These are phyloP conservation scores for Fusarium pseudoanthophilum DNA, from an alignment of 2,329 filamentous ascomycete genomes.

Conservation along the genomic window DNA sequence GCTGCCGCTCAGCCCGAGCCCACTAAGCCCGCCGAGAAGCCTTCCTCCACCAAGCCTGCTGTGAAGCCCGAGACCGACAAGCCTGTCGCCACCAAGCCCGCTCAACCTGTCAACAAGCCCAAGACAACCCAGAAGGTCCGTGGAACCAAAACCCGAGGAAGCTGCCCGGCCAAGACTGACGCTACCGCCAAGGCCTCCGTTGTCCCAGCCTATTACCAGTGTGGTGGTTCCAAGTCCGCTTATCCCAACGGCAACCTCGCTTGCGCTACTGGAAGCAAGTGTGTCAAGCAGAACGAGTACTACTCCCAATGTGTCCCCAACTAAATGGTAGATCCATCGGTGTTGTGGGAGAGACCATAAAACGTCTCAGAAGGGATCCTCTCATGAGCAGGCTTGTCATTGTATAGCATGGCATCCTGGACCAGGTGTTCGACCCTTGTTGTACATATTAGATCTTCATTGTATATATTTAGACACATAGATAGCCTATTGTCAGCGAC, in stretches of 20 bases:
- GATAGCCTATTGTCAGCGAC: conserved; percentile 13
- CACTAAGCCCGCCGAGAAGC: conserved; percentile 12
- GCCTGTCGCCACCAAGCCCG: conserved; percentile 3
- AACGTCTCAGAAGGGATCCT: not conserved
- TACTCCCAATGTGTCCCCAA: conserved; percentile 43
- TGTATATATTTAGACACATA: conserved; percentile 37
- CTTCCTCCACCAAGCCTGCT: not conserved
- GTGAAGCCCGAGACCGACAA: conserved; percentile 1
- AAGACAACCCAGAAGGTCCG: conserved; percentile 20
- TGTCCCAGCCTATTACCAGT: conserved; percentile 35
- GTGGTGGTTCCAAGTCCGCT: conserved; percentile 36
- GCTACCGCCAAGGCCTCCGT: conserved; percentile 21
- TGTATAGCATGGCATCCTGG: conserved; percentile 22
- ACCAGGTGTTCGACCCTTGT: conserved; percentile 29
- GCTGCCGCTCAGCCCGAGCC: conserved; percentile 2
- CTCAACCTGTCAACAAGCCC: conserved; percentile 8
- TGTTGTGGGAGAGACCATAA: not conserved
- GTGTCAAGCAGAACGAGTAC: conserved; percentile 40
- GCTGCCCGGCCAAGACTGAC: conserved; percentile 30
- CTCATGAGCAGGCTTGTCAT: conserved; percentile 16
- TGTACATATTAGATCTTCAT: conserved; percentile 31
- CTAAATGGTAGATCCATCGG: conserved; percentile 27
- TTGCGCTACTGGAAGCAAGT: conserved; percentile 39
- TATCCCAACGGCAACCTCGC: conserved; percentile 38
- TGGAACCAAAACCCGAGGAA: conserved; percentile 23